phyloP scores from a whole-genome alignment of 1,284 basidiomycete species.

The Leccinum fallax region DNA sequence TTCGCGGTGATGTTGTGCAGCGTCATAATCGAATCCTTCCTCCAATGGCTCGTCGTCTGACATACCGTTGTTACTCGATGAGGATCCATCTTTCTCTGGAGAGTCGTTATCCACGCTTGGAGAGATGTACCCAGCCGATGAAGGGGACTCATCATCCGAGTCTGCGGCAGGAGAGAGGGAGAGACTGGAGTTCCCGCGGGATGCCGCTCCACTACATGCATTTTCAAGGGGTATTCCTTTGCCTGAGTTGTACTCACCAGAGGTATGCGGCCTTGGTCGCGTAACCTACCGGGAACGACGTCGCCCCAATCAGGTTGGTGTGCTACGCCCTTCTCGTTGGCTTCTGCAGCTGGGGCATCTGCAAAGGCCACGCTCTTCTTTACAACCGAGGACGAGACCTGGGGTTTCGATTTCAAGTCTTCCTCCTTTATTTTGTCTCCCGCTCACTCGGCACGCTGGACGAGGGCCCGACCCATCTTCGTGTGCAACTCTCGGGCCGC shows the following conservation, averaged over 20 bases:
- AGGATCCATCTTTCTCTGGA: conserved; percentile 12
- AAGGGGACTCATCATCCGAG: conserved; percentile 52
- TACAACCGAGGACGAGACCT: conserved; percentile 30
- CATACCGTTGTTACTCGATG: conserved; percentile 25
- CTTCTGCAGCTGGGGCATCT: conserved; percentile 36
- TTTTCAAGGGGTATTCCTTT: conserved; percentile 59
- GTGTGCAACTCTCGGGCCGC: conserved; percentile 65
- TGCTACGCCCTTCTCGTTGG: conserved; percentile 5
- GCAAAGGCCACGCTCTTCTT: conserved; percentile 72
- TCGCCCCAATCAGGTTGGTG: conserved; percentile 52
- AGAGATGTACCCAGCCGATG: conserved; percentile 33
- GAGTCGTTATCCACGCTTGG: conserved; percentile 20
- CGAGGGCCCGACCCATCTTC: conserved; percentile 73
- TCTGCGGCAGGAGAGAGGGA: conserved; percentile 33
- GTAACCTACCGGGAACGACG: conserved; percentile 51
- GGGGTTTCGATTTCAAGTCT: conserved; percentile 8
- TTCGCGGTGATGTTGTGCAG: no score
- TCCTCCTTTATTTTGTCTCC: conserved; percentile 46
- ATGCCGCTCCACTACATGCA: conserved; percentile 67
- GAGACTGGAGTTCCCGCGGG: conserved; percentile 29
- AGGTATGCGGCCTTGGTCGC: conserved; percentile 41
- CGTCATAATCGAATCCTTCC: conserved; percentile 25
- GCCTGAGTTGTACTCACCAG: conserved; percentile 41
- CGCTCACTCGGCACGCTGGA: conserved; percentile 48
- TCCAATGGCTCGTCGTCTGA: conserved; percentile 40